Conservation (phyloP, 192 early-diverging fungal species). For the Coemansia sp. region DNA sequence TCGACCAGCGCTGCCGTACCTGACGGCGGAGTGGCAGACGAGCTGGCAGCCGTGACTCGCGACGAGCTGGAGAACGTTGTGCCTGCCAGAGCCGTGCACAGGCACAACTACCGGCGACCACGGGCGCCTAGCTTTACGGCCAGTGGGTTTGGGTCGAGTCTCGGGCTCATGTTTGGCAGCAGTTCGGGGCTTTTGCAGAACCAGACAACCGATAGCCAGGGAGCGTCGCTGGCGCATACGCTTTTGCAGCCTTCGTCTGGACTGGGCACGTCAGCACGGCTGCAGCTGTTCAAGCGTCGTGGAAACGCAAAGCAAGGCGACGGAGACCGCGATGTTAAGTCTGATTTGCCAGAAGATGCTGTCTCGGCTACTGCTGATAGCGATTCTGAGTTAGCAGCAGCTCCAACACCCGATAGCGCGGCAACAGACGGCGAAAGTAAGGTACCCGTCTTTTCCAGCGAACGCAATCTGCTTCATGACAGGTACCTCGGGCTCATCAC, state of each 20-base stretch:
- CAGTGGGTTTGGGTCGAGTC: conserved; percentile 22
- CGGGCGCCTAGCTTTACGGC: conserved; percentile 15
- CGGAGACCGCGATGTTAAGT: not conserved
- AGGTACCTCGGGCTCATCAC: conserved; percentile 22
- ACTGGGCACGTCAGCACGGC: conserved; percentile 11
- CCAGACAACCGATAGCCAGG: not conserved
- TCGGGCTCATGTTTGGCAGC: conserved; percentile 44
- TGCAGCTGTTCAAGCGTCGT: conserved; percentile 38
- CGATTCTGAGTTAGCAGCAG: conserved; percentile 1
- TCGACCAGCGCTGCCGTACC: not conserved
- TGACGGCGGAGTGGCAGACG: not conserved
- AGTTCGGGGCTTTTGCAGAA: not conserved
- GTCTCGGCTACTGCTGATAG: not conserved
- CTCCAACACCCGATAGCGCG: not conserved
- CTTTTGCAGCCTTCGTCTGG: conserved; percentile 14
- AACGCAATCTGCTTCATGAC: conserved; percentile 7
- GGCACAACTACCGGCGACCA: conserved; percentile 21
- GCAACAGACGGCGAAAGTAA: conserved; percentile 1
- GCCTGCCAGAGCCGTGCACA: conserved; percentile 10
- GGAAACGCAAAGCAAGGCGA: conserved; percentile 5
- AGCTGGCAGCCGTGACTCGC: not conserved
- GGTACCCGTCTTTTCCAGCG: not conserved
- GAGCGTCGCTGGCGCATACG: not conserved
- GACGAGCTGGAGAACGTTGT: not conserved
- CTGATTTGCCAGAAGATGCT: not conserved